phyloP scores from a whole-genome alignment of 1,284 basidiomycete genomes.

The Ganoderma leucocontextum region DNA sequence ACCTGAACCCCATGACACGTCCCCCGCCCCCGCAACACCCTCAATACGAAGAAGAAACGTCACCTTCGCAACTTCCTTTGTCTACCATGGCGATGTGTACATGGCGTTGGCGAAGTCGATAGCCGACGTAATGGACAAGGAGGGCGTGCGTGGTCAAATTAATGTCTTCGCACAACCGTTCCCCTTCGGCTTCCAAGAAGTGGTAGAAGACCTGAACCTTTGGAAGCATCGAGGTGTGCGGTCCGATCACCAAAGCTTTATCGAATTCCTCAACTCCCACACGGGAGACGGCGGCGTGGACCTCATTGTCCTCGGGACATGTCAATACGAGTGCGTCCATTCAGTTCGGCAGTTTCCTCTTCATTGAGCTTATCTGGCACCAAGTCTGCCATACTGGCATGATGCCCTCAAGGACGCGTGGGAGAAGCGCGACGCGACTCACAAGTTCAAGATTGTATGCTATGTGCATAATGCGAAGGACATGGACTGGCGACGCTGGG shows the following conservation, averaged over 20 bases:
- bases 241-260: conserved; percentile 35
- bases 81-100: conserved; percentile 47
- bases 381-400: conserved; percentile 35
- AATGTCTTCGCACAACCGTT: conserved; percentile 43
- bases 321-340: conserved; percentile 45
- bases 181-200: conserved; percentile 42
- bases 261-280: conserved; percentile 35
- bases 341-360: neutral
- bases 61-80: conserved; percentile 45
- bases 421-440: conserved; percentile 42
- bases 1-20: neutral
- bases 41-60: conserved; percentile 30
- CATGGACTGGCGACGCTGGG: conserved; percentile 42
- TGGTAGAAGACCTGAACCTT: conserved; percentile 43
- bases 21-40: neutral
- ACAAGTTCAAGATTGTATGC: conserved; percentile 49
- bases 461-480: conserved; percentile 47
- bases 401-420: conserved; percentile 46
- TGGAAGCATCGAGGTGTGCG: conserved; percentile 40
- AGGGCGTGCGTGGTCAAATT: conserved; percentile 33
- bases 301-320: conserved; percentile 47
- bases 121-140: conserved; percentile 37
- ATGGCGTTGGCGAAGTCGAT: conserved; percentile 46
- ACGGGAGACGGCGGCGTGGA: conserved; percentile 40
- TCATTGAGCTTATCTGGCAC: neutral